phyloP scores from a whole-genome alignment of 2,329 filamentous ascomycete genomes.

The Neocatenulostroma microsporum region DNA sequence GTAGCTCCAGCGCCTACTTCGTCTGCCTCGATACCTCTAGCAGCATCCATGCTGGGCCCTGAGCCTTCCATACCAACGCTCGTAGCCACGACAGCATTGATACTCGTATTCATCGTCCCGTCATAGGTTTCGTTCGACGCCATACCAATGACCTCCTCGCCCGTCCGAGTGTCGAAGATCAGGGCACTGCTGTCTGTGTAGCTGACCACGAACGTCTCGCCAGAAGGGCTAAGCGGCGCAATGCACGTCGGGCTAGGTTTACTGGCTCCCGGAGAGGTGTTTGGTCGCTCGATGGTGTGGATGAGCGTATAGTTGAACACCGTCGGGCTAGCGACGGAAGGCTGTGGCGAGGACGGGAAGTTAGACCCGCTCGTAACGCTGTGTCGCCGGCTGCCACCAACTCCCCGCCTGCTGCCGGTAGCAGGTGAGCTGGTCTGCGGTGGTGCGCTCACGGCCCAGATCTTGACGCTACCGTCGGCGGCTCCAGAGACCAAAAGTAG shows the following conservation, averaged over 20 bases:
- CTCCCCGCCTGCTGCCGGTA: constrained; percentile 59
- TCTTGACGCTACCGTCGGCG: constrained; percentile 81
- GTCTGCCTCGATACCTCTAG: constrained; percentile 64
- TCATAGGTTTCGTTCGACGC: constrained; percentile 91
- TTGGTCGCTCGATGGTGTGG: constrained; percentile 67
- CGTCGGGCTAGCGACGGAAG: constrained; percentile 73
- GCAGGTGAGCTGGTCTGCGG: constrained; percentile 78
- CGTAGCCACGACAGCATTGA: constrained; percentile 86
- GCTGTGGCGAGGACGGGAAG: constrained; percentile 83
- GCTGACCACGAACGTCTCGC: constrained; percentile 85
- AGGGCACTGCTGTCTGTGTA: constrained; percentile 86
- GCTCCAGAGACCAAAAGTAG: constrained; percentile 86
- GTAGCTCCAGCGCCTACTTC: constrained; percentile 71
- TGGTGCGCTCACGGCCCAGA: constrained; percentile 90
- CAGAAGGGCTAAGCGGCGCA: constrained; percentile 71
- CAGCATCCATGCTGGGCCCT: constrained; percentile 50
- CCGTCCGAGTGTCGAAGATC: constrained; percentile 85
- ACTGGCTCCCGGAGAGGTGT: neutral
- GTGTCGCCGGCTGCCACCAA: constrained; percentile 71
- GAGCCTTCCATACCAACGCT: constrained; percentile 62
- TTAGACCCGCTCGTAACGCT: constrained; percentile 94
- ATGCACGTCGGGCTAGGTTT: constrained; percentile 76
- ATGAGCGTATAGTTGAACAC: constrained; percentile 84
- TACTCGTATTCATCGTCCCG: constrained; percentile 69
- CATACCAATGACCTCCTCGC: constrained; percentile 88